Percentiles rank a stretch among this genome's conserved stretches.
Conservation (phyloP, 2,329 filamentous ascomycete species). For the Hymenoscyphus salicellus region DNA sequence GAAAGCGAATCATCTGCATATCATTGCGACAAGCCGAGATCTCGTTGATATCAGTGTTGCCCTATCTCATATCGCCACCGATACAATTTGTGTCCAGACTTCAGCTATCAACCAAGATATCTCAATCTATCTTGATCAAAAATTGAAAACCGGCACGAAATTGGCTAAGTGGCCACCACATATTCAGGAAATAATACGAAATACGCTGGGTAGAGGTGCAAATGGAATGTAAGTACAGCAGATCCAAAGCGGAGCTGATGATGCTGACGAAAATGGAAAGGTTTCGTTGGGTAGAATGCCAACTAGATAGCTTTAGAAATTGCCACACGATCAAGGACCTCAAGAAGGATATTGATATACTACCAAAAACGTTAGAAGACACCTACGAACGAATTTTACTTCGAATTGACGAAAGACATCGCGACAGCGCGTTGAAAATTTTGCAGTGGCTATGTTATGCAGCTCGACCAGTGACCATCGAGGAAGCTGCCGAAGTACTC, state of each 20-base stretch:
- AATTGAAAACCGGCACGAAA: neutral
- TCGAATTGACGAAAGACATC: slow-evolving; percentile 25
- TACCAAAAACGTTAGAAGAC: slow-evolving; percentile 23
- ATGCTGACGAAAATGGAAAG: slow-evolving; percentile 9
- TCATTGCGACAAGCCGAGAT: slow-evolving; percentile 3
- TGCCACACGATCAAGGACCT: slow-evolving; percentile 20
- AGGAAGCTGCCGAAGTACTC: neutral
- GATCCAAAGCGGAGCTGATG: neutral
- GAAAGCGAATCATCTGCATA: neutral
- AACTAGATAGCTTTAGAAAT: slow-evolving; percentile 30
- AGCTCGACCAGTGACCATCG: neutral
- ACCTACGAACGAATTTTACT: slow-evolving; percentile 29
- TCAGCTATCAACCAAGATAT: neutral
- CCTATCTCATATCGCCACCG: neutral
- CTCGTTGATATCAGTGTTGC: neutral
- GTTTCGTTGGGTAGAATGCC: slow-evolving; percentile 32
- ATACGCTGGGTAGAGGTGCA: neutral
- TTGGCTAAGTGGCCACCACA: neutral
- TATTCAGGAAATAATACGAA: neutral
- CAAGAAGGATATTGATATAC: slow-evolving; percentile 8
- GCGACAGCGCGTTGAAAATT: neutral
- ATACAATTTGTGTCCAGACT: neutral
- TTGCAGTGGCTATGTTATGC: slow-evolving; percentile 1
- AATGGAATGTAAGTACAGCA: slow-evolving; percentile 1
- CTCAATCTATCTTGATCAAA: neutral